These are phyloP conservation scores for Tympanopsis confertula DNA, from an alignment of 2,329 filamentous ascomycete species.

Conservation along the genomic window DNA sequence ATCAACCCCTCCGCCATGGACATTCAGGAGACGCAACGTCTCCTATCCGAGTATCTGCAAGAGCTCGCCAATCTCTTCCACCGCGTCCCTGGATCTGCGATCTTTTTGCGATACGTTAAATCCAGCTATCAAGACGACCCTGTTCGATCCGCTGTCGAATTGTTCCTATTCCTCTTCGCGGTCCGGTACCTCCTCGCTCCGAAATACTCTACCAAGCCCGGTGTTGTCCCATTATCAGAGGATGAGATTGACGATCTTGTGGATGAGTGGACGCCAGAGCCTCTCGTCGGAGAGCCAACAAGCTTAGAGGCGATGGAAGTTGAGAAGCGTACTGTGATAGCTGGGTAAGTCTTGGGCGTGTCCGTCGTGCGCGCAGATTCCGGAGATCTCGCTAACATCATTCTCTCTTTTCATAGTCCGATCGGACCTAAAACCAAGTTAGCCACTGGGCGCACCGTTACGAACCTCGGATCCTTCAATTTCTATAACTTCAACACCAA, in stretches of 20 bases:
- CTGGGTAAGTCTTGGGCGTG: conserved; percentile 49
- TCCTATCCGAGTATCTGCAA: conserved; percentile 37
- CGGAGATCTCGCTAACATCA: not conserved
- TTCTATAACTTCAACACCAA: conserved; percentile 96
- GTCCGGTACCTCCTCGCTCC: conserved; percentile 85
- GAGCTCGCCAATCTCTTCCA: conserved; percentile 61
- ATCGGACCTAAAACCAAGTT: conserved; percentile 86
- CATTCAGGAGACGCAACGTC: conserved; percentile 45
- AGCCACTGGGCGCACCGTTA: conserved; percentile 76
- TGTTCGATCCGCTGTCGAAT: conserved; percentile 81
- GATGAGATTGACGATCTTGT: conserved; percentile 97
- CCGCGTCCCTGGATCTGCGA: conserved; percentile 83
- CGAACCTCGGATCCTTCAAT: conserved; percentile 89
- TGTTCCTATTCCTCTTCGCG: conserved; percentile 89
- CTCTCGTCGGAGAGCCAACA: conserved; percentile 66
- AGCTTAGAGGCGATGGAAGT: conserved; percentile 68
- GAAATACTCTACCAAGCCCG: conserved; percentile 85
- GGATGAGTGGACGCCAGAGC: conserved; percentile 92
- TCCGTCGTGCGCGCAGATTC: conserved; percentile 4
- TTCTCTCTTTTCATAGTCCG: conserved; percentile 38
- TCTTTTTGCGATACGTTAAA: conserved; percentile 87
- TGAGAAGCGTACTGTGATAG: conserved; percentile 76
- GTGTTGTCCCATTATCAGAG: conserved; percentile 78
- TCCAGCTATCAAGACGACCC: conserved; percentile 97
- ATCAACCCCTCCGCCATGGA: conserved; percentile 36